Percentiles rank a stretch among this genome's conserved stretches.
These are phyloP conservation scores for Candida neerlandica DNA, from an alignment of 1,139 yeast species.

Conservation along the genomic window DNA sequence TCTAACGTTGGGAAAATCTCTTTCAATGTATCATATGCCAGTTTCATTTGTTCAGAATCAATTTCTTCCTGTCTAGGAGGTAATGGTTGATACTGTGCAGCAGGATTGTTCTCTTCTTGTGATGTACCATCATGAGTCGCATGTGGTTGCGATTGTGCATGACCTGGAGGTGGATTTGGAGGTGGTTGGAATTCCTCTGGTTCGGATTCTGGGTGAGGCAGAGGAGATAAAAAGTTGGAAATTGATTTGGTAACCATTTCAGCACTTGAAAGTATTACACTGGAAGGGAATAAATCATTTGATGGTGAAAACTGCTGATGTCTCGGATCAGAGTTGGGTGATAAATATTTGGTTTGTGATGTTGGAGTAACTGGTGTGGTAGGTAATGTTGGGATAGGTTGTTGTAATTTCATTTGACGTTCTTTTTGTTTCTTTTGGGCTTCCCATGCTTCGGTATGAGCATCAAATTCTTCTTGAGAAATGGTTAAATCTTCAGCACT, in stretches of 20 bases:
- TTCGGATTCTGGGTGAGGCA: slow-evolving; percentile 28
- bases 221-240: slow-evolving; percentile 46
- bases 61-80: slow-evolving; percentile 15
- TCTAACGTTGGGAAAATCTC: slow-evolving; percentile 83
- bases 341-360: slow-evolving; percentile 11
- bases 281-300: slow-evolving; percentile 48
- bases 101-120: slow-evolving; percentile 2
- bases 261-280: slow-evolving; percentile 54
- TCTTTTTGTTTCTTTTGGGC: slow-evolving; percentile 29
- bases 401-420: slow-evolving; percentile 7
- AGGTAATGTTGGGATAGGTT: slow-evolving; percentile 21
- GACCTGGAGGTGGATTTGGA: slow-evolving; percentile 8
- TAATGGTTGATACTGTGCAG: slow-evolving; percentile 13
- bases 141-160: slow-evolving; percentile 7
- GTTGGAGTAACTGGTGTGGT: slow-evolving; percentile 27
- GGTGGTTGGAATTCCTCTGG: slow-evolving; percentile 8
- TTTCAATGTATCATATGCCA: slow-evolving; percentile 46
- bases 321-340: slow-evolving; percentile 5
- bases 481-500: slow-evolving; percentile 63
- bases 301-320: slow-evolving; percentile 4
- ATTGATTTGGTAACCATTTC: slow-evolving; percentile 54
- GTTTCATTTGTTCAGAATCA: slow-evolving; percentile 21
- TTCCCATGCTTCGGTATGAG: slow-evolving; percentile 53
- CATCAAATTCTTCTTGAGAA: slow-evolving; percentile 54
- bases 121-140: neutral